These are phyloP conservation scores for Monosporascus sp. DNA, from an alignment of 2,329 filamentous ascomycete genomes.

Conservation along the genomic window DNA sequence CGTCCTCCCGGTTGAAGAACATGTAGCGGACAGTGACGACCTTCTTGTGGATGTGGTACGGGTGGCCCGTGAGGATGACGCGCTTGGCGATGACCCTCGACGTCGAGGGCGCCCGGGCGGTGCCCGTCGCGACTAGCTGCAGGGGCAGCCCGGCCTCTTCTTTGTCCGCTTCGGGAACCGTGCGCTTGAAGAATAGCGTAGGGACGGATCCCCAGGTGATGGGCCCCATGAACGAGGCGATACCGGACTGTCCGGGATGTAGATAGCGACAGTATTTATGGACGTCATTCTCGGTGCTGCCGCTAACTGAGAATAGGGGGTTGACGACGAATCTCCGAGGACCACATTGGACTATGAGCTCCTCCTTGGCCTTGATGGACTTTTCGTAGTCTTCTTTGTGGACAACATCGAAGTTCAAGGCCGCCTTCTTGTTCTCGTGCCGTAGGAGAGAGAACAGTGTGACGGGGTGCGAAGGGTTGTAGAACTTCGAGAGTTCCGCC, in stretches of 20 bases:
- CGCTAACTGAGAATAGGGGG: conserved; percentile 83
- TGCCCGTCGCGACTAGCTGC: conserved; percentile 79
- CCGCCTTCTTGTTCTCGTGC: conserved; percentile 91
- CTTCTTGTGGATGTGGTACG: conserved; percentile 98
- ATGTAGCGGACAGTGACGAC: conserved; percentile 97
- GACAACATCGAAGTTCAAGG: conserved; percentile 83
- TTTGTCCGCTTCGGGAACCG: conserved; percentile 37
- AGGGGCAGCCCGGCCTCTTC: conserved; percentile 47
- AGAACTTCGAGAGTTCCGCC: conserved; percentile 36
- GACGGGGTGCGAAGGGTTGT: conserved; percentile 54
- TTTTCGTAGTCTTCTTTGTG: conserved; percentile 69
- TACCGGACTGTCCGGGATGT: conserved; percentile 82
- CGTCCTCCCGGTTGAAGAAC: conserved; percentile 97
- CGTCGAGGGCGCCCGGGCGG: conserved; percentile 70
- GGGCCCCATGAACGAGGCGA: conserved; percentile 85
- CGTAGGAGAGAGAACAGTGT: conserved; percentile 81
- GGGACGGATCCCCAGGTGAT: conserved; percentile 92
- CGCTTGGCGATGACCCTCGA: conserved; percentile 86
- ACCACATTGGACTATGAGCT: conserved; percentile 87
- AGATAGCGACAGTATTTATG: conserved; percentile 94
- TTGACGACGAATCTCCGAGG: conserved; percentile 82
- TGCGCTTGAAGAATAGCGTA: conserved; percentile 76
- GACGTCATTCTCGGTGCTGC: conserved; percentile 90
- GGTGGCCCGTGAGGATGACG: conserved; percentile 88
- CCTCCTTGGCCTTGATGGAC: conserved; percentile 86